A percentile compares a stretch with the other conserved stretches of the same genome.
Conservation (phyloP, 2,329 filamentous ascomycete genomes). For the Fusarium acutatum region DNA sequence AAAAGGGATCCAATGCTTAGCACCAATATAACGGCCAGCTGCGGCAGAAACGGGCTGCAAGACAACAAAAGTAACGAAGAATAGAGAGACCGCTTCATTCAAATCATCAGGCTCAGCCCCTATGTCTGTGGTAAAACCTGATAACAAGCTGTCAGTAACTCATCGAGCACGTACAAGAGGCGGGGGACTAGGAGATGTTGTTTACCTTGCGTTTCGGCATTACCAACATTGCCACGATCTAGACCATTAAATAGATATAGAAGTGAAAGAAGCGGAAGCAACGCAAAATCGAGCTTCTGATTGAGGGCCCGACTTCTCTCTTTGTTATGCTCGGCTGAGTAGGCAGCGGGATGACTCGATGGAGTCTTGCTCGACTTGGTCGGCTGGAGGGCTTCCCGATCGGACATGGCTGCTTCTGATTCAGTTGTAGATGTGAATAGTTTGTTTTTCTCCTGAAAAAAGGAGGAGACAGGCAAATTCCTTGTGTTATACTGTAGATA, state of each 20-base stretch:
- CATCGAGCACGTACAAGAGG: neutral
- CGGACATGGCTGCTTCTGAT: conserved; percentile 6
- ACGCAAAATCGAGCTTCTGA: conserved; percentile 48
- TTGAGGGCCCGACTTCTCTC: conserved; percentile 40
- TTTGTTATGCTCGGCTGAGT: neutral
- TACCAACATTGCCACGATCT: conserved; percentile 53
- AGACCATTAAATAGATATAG: conserved; percentile 54
- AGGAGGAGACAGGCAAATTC: neutral
- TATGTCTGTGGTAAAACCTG: conserved; percentile 41
- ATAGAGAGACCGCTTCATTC: conserved; percentile 41
- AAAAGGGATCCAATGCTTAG: conserved; percentile 41
- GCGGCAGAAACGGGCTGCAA: conserved; percentile 40
- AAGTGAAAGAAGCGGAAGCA: conserved; percentile 50
- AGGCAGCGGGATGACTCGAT: neutral
- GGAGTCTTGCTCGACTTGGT: conserved; percentile 5
- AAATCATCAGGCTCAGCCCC: conserved; percentile 39
- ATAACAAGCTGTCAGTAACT: neutral
- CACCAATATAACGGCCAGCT: conserved; percentile 39
- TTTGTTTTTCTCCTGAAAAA: neutral
- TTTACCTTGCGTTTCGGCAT: conserved; percentile 50
- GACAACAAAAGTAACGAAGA: conserved; percentile 42
- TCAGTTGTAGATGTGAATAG: neutral
- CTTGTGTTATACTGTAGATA: neutral
- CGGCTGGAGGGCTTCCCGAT: neutral
- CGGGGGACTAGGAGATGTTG: neutral